Conservation (phyloP, 1,139 yeast genomes). For the Suhomyces ambrosiae region DNA sequence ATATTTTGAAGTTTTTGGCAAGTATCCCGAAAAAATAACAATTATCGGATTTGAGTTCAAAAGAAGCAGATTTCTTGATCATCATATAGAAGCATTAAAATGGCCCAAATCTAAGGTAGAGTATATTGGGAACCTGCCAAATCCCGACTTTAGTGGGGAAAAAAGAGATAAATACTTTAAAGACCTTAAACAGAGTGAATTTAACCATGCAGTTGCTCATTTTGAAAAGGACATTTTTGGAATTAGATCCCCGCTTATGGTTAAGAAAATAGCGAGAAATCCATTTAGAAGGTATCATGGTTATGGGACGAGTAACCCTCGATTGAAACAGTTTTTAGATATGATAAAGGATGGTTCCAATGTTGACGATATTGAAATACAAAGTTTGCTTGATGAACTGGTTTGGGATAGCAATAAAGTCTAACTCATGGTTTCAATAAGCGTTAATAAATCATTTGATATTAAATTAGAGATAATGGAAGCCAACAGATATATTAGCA, state of each 20-base stretch:
- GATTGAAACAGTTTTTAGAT: conserved; percentile 24
- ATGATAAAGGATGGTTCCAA: conserved; percentile 14
- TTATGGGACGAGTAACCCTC: conserved; percentile 37
- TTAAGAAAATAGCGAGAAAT: conserved; percentile 55
- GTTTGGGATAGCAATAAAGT: too few species aligned
- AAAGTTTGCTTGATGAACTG: not conserved
- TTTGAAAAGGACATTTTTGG: conserved; percentile 70
- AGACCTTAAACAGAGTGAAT: conserved; percentile 51
- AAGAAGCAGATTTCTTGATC: conserved; percentile 53
- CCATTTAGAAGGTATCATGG: conserved; percentile 56
- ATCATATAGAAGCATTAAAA: conserved; percentile 57
- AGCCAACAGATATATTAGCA: too few species aligned
- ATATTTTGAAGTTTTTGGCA: conserved; percentile 49
- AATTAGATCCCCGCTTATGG: conserved; percentile 36
- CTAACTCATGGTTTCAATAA: too few species aligned
- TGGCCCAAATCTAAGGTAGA: conserved; percentile 35
- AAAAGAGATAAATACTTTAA: conserved; percentile 37
- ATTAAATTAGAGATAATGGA: too few species aligned
- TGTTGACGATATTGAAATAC: not conserved
- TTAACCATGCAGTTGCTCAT: conserved; percentile 53
- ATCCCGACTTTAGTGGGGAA: conserved; percentile 34
- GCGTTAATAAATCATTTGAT: too few species aligned
- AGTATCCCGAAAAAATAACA: conserved; percentile 54
- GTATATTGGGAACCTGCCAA: conserved; percentile 68
- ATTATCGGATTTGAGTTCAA: conserved; percentile 80